Percentiles rank a stretch among this genome's conserved stretches.
These are phyloP conservation scores for Fraxinus excelsior DNA, from an alignment of 257 asterid genomes.

Conservation along the genomic window DNA sequence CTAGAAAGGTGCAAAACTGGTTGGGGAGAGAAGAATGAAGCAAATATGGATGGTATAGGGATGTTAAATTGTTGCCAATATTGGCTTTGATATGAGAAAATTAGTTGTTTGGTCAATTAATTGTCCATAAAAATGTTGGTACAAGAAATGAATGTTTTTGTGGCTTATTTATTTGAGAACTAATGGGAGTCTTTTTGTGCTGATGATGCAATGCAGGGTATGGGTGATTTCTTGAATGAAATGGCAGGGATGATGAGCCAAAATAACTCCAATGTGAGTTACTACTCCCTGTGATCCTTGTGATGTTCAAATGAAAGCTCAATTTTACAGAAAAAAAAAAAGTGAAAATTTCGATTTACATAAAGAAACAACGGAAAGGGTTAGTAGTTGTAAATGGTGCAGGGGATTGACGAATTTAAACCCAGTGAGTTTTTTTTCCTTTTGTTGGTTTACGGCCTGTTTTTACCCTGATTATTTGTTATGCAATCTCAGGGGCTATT, in stretches of 20 bases:
- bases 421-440: not conserved
- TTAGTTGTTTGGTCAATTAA: not conserved
- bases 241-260: constrained; percentile 82
- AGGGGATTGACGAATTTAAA: not conserved
- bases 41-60: not conserved
- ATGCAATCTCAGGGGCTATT: not conserved
- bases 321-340: too few species aligned
- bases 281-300: not conserved
- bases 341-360: too few species aligned
- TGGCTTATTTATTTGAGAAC: not conserved
- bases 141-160: not conserved
- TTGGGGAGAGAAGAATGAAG: not conserved
- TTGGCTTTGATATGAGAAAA: not conserved
- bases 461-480: too few species aligned
- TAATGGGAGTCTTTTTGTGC: not conserved
- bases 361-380: not conserved
- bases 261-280: constrained; percentile 56
- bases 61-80: not conserved
- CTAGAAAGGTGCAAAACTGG: not conserved
- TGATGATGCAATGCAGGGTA: constrained; percentile 57
- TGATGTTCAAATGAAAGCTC: not conserved
- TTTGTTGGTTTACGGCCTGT: not conserved
- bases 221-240: constrained; percentile 85
- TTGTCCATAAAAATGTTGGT: not conserved
- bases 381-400: not conserved